Evolutionary conservation across 345 rosid genomes (phyloP).

Genomic region (Ceriops zippeliana): DNA sequence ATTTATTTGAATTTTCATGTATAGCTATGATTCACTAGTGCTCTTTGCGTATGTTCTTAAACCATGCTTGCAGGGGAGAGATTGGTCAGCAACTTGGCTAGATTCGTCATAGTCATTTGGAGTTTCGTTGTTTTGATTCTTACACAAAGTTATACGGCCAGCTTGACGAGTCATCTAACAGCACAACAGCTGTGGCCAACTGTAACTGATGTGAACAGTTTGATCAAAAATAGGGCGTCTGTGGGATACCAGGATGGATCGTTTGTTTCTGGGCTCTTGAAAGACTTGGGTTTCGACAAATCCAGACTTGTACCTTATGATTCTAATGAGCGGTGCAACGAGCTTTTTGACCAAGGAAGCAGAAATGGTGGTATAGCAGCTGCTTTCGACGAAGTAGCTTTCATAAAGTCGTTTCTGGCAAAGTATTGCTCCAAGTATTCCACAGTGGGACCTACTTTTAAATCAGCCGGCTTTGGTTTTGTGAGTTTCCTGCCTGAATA

Average conservation of each 20-base stretch:
- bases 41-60: background rate
- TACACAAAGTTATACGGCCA: constrained; percentile 63
- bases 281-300: constrained; percentile 13
- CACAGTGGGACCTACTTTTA: constrained; percentile 19
- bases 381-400: constrained; percentile 36
- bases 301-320: constrained; percentile 11
- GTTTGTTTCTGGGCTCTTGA: constrained; percentile 32
- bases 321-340: constrained; percentile 17
- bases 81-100: constrained; percentile 41
- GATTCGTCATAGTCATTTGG: constrained; percentile 51
- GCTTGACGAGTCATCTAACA: constrained; percentile 47
- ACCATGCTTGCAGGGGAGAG: constrained; percentile 42
- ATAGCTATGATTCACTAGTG: background rate
- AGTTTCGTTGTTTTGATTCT: constrained; percentile 56
- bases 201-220: constrained; percentile 22
- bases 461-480: constrained; percentile 40
- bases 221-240: constrained; percentile 20
- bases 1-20: background rate
- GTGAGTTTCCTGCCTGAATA: constrained; percentile 17
- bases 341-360: constrained; percentile 24
- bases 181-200: constrained; percentile 47
- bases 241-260: constrained; percentile 45
- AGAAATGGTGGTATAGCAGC: constrained; percentile 31
- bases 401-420: constrained; percentile 21
- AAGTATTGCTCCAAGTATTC: constrained; percentile 21